Evolutionary conservation across 1,284 basidiomycete genomes (phyloP), one percentile per base, ranked within the genome.

Genomic region (Amylostereum areolatum): DNA sequence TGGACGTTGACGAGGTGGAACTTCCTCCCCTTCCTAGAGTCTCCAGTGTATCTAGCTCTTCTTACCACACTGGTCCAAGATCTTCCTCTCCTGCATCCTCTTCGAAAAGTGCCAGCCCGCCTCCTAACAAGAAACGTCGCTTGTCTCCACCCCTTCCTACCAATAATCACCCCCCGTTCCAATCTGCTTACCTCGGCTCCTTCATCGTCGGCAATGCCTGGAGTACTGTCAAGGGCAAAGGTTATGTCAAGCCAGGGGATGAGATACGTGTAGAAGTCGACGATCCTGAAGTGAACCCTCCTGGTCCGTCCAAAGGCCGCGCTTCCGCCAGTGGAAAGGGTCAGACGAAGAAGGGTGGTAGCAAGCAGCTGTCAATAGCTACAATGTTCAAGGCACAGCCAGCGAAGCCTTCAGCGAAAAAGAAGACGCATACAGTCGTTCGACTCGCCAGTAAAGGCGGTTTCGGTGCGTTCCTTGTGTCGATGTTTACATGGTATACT

Each of bases 131-230:
- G 62, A 82, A 71, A 57, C 71, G 76, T 25, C 78, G 77, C 43
- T 47, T 62, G 3, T 66, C 69, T 43, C 52, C 52, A 24, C 67
- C 60, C n/a, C n/a, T n/a, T 9, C n/a, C 48, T 32, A 31, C 32
- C 37, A 5, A 18, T 35, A 10, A 31, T 30, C 9, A 24, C 28
- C 7, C 30, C 34, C 18, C 44, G 3, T 60, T 63, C 30, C 54
- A 48, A 6, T 56, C 61, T 12, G 57, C 61, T 29, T 89, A 86
- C 57, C 60, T 90, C 24, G 87, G 87, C 9, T 81, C 83, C 41
- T 72, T 89, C 50, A 55, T 89, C 8, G 74, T 89, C n/a, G 73
- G 75, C n/a, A 84, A 85, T 57, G 87, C 85, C 7, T 90, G 85
- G 85, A 85, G 83, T 54, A 90, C 83, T 24, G 81, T 77, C n/a